Percentiles rank a stretch among this genome's conserved stretches.
Conservation (phyloP, 768 basidiomycete species). For the Paxillus ammoniavirescens region DNA sequence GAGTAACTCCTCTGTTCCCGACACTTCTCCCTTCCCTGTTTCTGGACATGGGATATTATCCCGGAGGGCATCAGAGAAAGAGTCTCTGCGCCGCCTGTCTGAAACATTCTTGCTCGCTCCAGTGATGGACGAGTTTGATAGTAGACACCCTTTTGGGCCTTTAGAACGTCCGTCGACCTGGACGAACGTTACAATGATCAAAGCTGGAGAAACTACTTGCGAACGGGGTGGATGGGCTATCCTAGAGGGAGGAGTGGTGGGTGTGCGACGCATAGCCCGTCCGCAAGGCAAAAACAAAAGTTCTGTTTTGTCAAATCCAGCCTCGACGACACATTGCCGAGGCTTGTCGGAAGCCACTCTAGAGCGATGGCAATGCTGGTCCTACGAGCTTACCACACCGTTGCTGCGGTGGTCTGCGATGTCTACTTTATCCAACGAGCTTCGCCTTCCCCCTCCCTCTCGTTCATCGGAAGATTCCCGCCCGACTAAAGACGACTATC, state of each 20-base stretch:
- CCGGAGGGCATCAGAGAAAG: slow-evolving; percentile 71
- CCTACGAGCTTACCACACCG: slow-evolving; percentile 57
- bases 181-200: slow-evolving; percentile 51
- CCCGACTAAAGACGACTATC: slow-evolving; percentile 26
- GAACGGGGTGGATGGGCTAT: slow-evolving; percentile 83
- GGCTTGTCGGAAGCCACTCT: slow-evolving; percentile 65
- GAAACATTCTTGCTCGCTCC: slow-evolving; percentile 45
- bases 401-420: slow-evolving; percentile 51
- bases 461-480: slow-evolving; percentile 1
- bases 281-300: slow-evolving; percentile 31
- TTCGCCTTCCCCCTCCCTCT: slow-evolving; percentile 3
- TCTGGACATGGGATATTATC: slow-evolving; percentile 80
- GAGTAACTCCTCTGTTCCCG: slow-evolving; percentile 34
- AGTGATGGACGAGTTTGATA: slow-evolving; percentile 27
- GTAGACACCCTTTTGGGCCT: slow-evolving; percentile 29
- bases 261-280: slow-evolving; percentile 67
- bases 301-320: slow-evolving; percentile 3
- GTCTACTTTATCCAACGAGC: slow-evolving; percentile 40
- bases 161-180: slow-evolving; percentile 36
- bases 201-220: slow-evolving; percentile 54
- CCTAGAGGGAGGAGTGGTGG: slow-evolving; percentile 53
- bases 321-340: slow-evolving; percentile 11
- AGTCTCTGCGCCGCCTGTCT: slow-evolving; percentile 46
- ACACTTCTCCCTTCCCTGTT: slow-evolving; percentile 66
- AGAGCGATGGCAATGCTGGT: slow-evolving; percentile 85